phyloP scores from a whole-genome alignment of 768 basidiomycete species.

The Mycena kentingensis region DNA sequence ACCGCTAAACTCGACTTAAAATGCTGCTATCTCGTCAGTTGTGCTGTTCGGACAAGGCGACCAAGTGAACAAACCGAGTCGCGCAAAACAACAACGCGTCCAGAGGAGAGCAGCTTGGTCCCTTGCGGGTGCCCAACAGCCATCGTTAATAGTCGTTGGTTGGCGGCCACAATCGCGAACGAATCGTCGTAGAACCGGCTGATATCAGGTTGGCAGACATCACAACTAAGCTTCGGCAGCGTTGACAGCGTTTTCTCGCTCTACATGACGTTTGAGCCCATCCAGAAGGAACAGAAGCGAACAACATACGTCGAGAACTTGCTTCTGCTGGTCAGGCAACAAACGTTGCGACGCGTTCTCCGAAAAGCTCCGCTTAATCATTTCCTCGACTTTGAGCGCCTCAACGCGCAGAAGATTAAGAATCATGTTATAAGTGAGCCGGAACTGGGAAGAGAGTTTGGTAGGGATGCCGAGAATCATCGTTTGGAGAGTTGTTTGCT shows the following conservation, averaged over 20 bases:
- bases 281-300: constrained; percentile 5
- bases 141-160: constrained; percentile 62
- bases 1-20: constrained; percentile 71
- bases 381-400: constrained; percentile 94
- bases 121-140: constrained; percentile 64
- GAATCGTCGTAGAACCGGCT: constrained; percentile 74
- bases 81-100: constrained; percentile 81
- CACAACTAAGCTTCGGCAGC: constrained; percentile 68
- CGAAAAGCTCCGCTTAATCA: constrained; percentile 99
- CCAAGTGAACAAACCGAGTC: constrained; percentile 61
- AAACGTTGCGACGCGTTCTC: constrained; percentile 94
- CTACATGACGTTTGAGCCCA: constrained; percentile 40
- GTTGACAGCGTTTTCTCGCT: constrained; percentile 67
- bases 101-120: constrained; percentile 64
- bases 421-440: constrained; percentile 99
- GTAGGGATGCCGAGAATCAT: constrained; percentile 97
- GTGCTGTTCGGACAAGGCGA: neutral
- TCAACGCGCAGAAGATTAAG: constrained; percentile 95
- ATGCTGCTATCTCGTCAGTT: constrained; percentile 53
- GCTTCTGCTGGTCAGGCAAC: constrained; percentile 90
- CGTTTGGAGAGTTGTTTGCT: constrained; percentile 74
- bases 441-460: constrained; percentile 93
- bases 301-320: constrained; percentile 71
- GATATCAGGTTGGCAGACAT: constrained; percentile 72
- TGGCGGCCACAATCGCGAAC: constrained; percentile 58